phyloP scores from a whole-genome alignment of 257 asterid species.

The Solanum chiquidenum region DNA sequence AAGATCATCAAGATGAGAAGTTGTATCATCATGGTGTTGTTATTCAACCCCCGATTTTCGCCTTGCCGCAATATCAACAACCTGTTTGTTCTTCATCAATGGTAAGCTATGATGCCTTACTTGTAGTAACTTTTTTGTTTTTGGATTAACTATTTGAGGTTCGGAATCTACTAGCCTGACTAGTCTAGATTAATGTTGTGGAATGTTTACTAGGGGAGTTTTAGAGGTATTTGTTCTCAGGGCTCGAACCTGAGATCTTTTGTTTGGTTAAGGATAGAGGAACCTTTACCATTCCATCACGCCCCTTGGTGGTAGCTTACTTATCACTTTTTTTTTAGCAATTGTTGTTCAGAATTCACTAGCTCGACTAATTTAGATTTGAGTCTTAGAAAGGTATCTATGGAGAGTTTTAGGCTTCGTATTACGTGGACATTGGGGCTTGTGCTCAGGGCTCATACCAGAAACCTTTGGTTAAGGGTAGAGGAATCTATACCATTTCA shows the following conservation, averaged over 20 bases:
- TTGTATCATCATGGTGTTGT: slow-evolving; percentile 27
- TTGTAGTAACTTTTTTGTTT: background rate
- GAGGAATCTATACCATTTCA: background rate
- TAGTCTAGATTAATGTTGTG: background rate
- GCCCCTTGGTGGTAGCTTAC: background rate
- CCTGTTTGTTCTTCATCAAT: slow-evolving; percentile 27
- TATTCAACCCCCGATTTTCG: slow-evolving; percentile 13
- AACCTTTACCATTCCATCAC: background rate
- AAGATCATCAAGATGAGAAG: slow-evolving; percentile 12
- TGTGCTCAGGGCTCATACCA: background rate
- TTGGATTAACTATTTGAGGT: background rate
- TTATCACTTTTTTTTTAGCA: background rate
- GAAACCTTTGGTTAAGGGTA: background rate
- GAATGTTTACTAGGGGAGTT: background rate
- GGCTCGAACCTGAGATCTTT: background rate
- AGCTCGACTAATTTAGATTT: background rate
- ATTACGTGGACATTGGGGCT: background rate
- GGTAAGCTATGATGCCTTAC: slow-evolving; percentile 30
- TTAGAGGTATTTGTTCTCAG: background rate
- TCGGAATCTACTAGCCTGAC: background rate
- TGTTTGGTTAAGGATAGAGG: background rate
- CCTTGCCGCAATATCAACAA: slow-evolving; percentile 35
- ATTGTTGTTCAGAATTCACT: background rate
- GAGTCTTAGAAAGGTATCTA: background rate
- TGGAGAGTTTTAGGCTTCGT: background rate